These are phyloP conservation scores for Eimeria falciformis DNA, from an alignment of 169 alveolate genomes.

Conservation along the genomic window DNA sequence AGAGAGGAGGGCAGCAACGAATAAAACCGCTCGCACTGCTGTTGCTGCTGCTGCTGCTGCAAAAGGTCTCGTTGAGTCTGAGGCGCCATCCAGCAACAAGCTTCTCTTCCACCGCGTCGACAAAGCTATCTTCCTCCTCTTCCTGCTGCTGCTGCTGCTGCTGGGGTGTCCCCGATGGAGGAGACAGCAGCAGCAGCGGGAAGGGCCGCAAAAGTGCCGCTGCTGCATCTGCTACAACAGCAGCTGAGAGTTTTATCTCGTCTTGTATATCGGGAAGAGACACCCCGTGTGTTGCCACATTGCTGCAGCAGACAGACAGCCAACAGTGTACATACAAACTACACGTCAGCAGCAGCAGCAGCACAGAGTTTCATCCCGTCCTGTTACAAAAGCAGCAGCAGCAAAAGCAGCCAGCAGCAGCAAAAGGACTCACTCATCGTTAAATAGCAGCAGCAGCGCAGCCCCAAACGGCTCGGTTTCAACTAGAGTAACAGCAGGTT, in stretches of 20 bases:
- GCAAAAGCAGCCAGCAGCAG: slow-evolving; percentile 2
- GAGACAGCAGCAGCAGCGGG: slow-evolving; percentile 35
- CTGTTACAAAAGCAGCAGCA: slow-evolving; percentile 1
- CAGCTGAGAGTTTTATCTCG: not conserved
- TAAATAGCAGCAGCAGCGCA: slow-evolving; percentile 34
- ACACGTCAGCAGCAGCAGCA: not conserved
- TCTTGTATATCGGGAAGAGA: not conserved
- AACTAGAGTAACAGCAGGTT: not conserved
- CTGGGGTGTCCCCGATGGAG: slow-evolving; percentile 9
- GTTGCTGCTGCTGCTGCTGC: slow-evolving; percentile 50
- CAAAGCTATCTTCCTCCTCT: not conserved
- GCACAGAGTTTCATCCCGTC: not conserved
- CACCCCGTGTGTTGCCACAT: slow-evolving; percentile 1
- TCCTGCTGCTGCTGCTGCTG: slow-evolving; percentile 20
- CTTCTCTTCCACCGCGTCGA: not conserved
- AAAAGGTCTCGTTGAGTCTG: slow-evolving; percentile 36
- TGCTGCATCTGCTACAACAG: slow-evolving; percentile 20
- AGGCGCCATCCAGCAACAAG: slow-evolving; percentile 43
- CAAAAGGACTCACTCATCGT: slow-evolving; percentile 14
- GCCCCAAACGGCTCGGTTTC: slow-evolving; percentile 51
- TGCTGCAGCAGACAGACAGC: slow-evolving; percentile 11
- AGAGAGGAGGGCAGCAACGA: slow-evolving; percentile 19
- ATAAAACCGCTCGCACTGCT: not conserved
- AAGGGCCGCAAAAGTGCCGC: slow-evolving; percentile 45
- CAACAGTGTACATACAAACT: too few relatives aligned